phyloP scores from a whole-genome alignment of 495 filamentous ascomycete species.

The Pyrenula massariospora region DNA sequence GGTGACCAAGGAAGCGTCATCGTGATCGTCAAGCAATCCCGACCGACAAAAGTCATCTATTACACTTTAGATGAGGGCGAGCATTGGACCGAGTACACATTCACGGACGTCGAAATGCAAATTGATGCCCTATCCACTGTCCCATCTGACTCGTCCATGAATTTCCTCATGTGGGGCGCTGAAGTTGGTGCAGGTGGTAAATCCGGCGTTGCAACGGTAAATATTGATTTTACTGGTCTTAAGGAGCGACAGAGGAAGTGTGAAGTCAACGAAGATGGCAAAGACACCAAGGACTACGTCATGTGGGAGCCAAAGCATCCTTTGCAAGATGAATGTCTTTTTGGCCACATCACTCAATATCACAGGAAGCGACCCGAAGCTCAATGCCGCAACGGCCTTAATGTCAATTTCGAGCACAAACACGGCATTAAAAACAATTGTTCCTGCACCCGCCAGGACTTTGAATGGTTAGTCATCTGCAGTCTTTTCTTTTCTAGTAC shows the following conservation, averaged over 20 bases:
- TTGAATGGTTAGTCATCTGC: constrained; percentile 66
- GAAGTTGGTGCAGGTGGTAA: constrained; percentile 27
- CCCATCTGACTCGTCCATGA: constrained; percentile 76
- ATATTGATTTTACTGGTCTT: constrained; percentile 78
- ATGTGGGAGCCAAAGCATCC: constrained; percentile 80
- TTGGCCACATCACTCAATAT: constrained; percentile 83
- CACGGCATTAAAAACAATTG: constrained; percentile 58
- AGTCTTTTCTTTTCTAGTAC: not conserved
- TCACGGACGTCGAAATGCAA: constrained; percentile 54
- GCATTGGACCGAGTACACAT: constrained; percentile 63
- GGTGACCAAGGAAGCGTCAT: constrained; percentile 89
- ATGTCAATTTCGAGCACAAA: constrained; percentile 53
- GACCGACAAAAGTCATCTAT: constrained; percentile 53
- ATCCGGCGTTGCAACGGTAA: constrained; percentile 50
- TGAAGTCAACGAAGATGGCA: constrained; percentile 50
- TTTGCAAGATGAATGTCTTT: constrained; percentile 66
- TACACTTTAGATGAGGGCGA: constrained; percentile 73
- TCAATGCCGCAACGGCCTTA: constrained; percentile 68
- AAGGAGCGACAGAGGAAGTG: constrained; percentile 51
- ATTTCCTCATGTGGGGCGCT: constrained; percentile 80
- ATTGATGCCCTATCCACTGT: constrained; percentile 75
- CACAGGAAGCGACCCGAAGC: constrained; percentile 67
- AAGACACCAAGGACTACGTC: constrained; percentile 62
- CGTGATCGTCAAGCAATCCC: constrained; percentile 59
- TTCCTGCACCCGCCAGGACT: constrained; percentile 71